These are phyloP conservation scores for Aspergillus sp. DNA, from an alignment of 2,329 filamentous ascomycete species.

Conservation along the genomic window DNA sequence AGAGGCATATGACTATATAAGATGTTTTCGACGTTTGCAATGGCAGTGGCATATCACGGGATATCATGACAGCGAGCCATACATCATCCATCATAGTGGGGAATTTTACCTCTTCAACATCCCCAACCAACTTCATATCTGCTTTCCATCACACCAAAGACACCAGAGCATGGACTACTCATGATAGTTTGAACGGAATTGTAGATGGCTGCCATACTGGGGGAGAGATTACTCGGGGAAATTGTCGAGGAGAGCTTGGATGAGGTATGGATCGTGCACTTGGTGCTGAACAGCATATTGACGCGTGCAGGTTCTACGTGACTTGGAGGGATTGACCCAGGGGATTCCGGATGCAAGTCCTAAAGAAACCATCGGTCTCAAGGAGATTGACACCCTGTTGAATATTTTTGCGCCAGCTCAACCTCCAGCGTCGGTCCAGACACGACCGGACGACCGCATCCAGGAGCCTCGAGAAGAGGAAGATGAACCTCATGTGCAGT, in stretches of 20 bases:
- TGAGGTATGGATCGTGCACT: conserved; percentile 42
- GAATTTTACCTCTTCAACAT: background rate
- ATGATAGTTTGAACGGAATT: background rate
- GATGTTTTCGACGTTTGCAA: no score
- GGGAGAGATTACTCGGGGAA: conserved; percentile 53
- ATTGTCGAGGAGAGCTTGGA: conserved; percentile 50
- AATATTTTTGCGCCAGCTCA: conserved; percentile 32
- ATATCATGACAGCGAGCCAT: no score
- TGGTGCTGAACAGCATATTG: conserved; percentile 1
- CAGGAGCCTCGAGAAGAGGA: no score
- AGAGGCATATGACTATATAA: no score
- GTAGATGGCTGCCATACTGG: conserved; percentile 42
- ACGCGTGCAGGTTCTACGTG: conserved; percentile 27
- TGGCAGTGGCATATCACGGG: no score
- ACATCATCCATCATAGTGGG: no score
- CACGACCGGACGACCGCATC: conserved; percentile 2
- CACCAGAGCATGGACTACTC: background rate
- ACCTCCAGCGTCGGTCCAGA: conserved; percentile 7
- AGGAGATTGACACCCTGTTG: conserved; percentile 47
- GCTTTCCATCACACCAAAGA: background rate
- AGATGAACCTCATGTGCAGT: no score
- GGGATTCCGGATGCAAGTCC: conserved; percentile 6
- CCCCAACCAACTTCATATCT: background rate
- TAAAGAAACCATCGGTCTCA: conserved; percentile 41
- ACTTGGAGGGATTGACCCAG: conserved; percentile 28